These are phyloP conservation scores for Tulasnella sp. DNA, from an alignment of 768 basidiomycete genomes.

Conservation along the genomic window DNA sequence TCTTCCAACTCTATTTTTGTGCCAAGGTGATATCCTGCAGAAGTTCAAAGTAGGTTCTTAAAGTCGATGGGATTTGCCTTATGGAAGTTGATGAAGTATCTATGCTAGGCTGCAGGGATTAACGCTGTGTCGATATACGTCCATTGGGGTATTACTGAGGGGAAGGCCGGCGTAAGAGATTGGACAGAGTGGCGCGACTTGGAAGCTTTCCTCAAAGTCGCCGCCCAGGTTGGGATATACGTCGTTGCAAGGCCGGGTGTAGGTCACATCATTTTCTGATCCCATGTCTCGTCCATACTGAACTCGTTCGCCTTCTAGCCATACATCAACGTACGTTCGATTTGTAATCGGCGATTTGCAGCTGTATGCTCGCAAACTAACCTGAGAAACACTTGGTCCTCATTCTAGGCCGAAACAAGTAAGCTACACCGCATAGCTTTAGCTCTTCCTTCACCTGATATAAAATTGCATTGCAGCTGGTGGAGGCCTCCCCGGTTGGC, in stretches of 20 bases:
- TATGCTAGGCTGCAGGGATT: slow-evolving; percentile 59
- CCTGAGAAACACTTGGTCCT: no score
- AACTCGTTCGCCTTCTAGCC: slow-evolving; percentile 9
- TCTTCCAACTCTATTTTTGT: no score
- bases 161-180: slow-evolving; percentile 59
- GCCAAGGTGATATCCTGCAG: slow-evolving; percentile 51
- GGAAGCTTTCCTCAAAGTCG: slow-evolving; percentile 62
- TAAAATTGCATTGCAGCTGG: slow-evolving; percentile 45
- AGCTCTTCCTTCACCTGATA: no score
- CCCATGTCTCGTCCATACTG: no score
- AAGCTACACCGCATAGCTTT: no score
- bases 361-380: neutral
- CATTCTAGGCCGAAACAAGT: no score
- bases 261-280: no score
- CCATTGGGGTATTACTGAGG: slow-evolving; percentile 46
- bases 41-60: slow-evolving; percentile 36
- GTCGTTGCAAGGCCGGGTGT: slow-evolving; percentile 55
- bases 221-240: slow-evolving; percentile 62
- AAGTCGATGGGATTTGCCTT: neutral
- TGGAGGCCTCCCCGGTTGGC: slow-evolving; percentile 59
- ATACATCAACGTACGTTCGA: slow-evolving; percentile 21
- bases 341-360: neutral
- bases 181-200: slow-evolving; percentile 60
- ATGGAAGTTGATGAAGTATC: neutral
- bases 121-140: slow-evolving; percentile 67